Evolutionary conservation across 2,329 filamentous ascomycete species (phyloP).

Genomic region (Scopulariopsis brevicaulis): DNA sequence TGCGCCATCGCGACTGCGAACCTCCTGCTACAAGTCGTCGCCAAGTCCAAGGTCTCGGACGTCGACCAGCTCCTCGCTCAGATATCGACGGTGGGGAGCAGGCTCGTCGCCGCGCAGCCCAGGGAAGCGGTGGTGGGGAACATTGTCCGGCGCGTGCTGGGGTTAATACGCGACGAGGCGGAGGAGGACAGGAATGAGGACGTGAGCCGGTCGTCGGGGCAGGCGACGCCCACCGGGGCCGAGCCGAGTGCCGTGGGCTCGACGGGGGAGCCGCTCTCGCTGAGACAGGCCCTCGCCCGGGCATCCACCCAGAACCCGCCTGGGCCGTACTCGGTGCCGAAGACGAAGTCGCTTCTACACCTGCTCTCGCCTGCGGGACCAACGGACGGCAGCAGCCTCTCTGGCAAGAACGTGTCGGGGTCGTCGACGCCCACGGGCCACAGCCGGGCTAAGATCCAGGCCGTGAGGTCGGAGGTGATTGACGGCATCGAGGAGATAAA

Average conservation of each 20-base stretch:
- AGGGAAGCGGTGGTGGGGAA: slow-evolving; percentile 90
- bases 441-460: slow-evolving; percentile 33
- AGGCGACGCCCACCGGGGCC: background rate
- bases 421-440: slow-evolving; percentile 35
- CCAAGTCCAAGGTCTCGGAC: slow-evolving; percentile 66
- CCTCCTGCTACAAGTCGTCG: slow-evolving; percentile 77
- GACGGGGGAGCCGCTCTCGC: slow-evolving; percentile 14
- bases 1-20: slow-evolving; percentile 88
- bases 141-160: slow-evolving; percentile 80
- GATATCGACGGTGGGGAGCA: slow-evolving; percentile 67
- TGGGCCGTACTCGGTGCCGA: slow-evolving; percentile 52
- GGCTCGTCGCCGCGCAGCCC: slow-evolving; percentile 73
- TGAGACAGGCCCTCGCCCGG: slow-evolving; percentile 24
- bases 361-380: slow-evolving; percentile 64
- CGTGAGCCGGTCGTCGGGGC: slow-evolving; percentile 33
- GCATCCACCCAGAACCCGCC: slow-evolving; percentile 43
- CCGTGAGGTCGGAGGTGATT: slow-evolving; percentile 81
- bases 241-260: background rate
- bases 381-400: slow-evolving; percentile 24
- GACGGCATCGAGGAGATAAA: slow-evolving; percentile 93
- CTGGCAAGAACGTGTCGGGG: slow-evolving; percentile 35
- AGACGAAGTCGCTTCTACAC: slow-evolving; percentile 74
- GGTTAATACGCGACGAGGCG: slow-evolving; percentile 83
- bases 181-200: slow-evolving; percentile 64
- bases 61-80: slow-evolving; percentile 69